phyloP scores from a whole-genome alignment of 2,329 filamentous ascomycete genomes.

The Scedosporium apiospermum region DNA sequence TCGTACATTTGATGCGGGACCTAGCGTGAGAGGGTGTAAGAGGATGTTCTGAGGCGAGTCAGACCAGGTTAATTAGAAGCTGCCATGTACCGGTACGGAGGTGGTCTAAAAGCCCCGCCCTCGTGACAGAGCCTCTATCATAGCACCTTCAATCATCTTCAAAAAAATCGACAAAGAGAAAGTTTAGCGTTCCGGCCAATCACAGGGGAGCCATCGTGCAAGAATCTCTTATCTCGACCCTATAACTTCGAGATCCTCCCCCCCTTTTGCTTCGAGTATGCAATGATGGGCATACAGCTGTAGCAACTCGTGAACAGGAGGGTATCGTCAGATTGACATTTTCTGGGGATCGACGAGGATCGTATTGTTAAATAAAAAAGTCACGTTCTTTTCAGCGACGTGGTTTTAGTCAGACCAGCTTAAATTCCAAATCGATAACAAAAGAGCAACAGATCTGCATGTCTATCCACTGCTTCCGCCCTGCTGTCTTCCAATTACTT shows the following conservation, averaged over 20 bases:
- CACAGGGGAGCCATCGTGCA: not conserved
- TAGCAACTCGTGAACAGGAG: not conserved
- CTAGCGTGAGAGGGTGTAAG: not conserved
- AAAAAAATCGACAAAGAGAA: constrained; percentile 22
- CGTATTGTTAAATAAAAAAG: too few species aligned
- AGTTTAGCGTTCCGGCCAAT: constrained; percentile 3
- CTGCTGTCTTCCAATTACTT: too few species aligned
- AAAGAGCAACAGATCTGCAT: too few species aligned
- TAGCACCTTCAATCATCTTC: constrained; percentile 12
- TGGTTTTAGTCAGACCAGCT: too few species aligned
- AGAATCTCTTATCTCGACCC: constrained; percentile 4
- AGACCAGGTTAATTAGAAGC: not conserved
- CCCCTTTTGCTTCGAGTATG: constrained; percentile 1
- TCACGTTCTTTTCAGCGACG: too few species aligned
- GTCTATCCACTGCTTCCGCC: too few species aligned
- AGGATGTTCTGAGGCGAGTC: not conserved
- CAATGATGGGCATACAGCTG: not conserved
- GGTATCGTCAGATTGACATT: not conserved
- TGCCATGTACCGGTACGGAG: not conserved
- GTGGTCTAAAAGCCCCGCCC: not conserved
- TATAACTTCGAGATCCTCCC: not conserved
- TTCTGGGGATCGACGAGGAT: not conserved
- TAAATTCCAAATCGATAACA: too few species aligned
- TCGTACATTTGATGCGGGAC: not conserved
- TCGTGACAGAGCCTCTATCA: constrained; percentile 2